Base-by-base conservation (phyloP, 768 basidiomycete species). In the Sporobolomyces pararoseus region DNA sequence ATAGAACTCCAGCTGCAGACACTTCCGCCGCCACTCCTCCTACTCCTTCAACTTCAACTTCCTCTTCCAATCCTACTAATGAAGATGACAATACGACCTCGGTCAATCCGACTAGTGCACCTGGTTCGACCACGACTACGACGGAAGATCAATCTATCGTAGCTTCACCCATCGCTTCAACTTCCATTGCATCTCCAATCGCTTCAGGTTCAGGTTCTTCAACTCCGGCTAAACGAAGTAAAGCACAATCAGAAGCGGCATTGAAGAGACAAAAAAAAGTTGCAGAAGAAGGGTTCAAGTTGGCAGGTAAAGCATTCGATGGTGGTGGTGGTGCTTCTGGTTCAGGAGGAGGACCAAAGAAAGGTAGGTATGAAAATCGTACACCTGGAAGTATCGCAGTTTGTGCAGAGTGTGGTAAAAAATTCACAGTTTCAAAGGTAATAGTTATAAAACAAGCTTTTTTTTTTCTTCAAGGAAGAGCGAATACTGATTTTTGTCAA, bases 371-470 rank as follows among this genome's bases (percentile, higher is more conserved):
- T 55, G 73, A 75, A 27, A 37, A 70, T 31, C 49, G 67, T 37
- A 72, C 16, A 32, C 70, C 70, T 54, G 95, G 95, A 1, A 86
- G 86, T 72, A 89, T 94, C 64, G 87, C 87, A 73, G 81, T 83
- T 10, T 99, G 96, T 77, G 89, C 86, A 2, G 84, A 84, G 63
- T 99, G 95, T 78, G 83, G 84, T 59, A 87, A 89, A 67, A 86
- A 88, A 74, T 96, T 95, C 25, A 74, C 73, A 13, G 70, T 74
- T 78, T 91, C 90, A 21, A 89, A 94, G 77, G 95, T 96, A 79
- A n/a, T n/a, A n/a, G n/a, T n/a, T n/a, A n/a, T n/a, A n/a, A n/a
- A n/a, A n/a, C n/a, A n/a, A n/a, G n/a, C n/a, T n/a, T n/a, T n/a
- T n/a, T n/a, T n/a, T n/a, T n/a, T n/a, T n/a, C n/a, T n/a, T n/a